These are phyloP conservation scores for Diplotaxis tenuifolia DNA, from an alignment of 345 rosid species.

Conservation along the genomic window DNA sequence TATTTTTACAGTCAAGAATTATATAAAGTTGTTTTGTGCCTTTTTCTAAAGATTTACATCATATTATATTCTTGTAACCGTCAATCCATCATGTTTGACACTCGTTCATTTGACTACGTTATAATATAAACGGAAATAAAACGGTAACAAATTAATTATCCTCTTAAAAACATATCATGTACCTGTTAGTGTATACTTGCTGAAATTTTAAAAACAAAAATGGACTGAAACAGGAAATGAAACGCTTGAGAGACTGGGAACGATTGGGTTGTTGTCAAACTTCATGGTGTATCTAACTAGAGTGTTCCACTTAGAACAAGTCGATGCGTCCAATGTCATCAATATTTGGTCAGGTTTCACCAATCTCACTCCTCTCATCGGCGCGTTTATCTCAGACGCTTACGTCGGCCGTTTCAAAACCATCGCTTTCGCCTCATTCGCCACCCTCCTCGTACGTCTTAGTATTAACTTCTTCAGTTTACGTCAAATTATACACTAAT, in stretches of 20 bases:
- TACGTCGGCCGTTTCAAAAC: constrained; percentile 57
- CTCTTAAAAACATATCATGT: background rate
- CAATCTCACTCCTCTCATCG: constrained; percentile 59
- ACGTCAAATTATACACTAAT: background rate
- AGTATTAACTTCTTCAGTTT: background rate
- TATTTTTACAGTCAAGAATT: background rate
- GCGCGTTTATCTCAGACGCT: constrained; percentile 66
- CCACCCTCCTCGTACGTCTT: constrained; percentile 53
- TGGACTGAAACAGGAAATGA: constrained; percentile 52
- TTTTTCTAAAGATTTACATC: background rate
- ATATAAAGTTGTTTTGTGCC: too few species aligned
- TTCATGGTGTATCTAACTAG: constrained; percentile 62
- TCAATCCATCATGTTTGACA: constrained; percentile 19
- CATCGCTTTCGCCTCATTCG: constrained; percentile 51
- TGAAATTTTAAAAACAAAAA: background rate
- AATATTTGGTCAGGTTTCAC: constrained; percentile 63
- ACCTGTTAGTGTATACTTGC: background rate
- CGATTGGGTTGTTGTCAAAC: constrained; percentile 56
- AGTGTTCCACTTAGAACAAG: constrained; percentile 59
- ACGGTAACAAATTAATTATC: background rate
- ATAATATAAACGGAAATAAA: background rate
- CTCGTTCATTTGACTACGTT: background rate
- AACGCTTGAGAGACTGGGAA: constrained; percentile 72
- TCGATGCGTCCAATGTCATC: constrained; percentile 48
- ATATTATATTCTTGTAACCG: constrained; percentile 22